A percentile compares a stretch with the other conserved stretches of the same genome.
Conservation (phyloP, 169 alveolate genomes). For the Plasmodium coatneyi region DNA sequence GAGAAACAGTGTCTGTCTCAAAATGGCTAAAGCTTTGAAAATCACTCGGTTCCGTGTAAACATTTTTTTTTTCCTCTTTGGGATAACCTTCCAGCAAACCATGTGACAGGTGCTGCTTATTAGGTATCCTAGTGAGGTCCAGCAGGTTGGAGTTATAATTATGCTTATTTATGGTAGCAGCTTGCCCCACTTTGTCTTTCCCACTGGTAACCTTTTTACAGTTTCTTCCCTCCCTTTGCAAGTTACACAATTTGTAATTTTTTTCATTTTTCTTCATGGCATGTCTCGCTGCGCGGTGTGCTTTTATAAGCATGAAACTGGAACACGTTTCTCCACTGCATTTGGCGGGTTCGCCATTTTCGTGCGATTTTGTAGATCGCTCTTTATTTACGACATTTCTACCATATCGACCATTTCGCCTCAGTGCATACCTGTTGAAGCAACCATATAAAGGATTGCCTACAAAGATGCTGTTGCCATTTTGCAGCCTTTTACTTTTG, state of each 20-base stretch:
- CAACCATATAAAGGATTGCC: conserved; percentile 19
- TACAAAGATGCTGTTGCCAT: conserved; percentile 1
- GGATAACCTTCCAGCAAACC: not conserved
- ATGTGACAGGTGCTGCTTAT: not conserved
- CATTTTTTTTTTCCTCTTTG: conserved; percentile 3
- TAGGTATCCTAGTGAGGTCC: not conserved
- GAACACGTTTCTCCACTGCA: not conserved
- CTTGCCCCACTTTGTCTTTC: not conserved
- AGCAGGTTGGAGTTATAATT: conserved; percentile 1
- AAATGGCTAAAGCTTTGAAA: not conserved
- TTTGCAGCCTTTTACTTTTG: conserved; percentile 9
- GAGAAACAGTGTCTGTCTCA: not conserved
- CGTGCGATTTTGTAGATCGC: not conserved
- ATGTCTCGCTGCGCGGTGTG: not conserved
- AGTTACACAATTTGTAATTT: not conserved
- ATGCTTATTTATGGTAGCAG: not conserved
- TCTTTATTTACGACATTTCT: not conserved
- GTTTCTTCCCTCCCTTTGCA: not conserved
- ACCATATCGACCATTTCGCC: not conserved
- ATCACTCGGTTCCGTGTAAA: not conserved
- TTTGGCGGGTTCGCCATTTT: not conserved
- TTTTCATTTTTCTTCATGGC: not conserved
- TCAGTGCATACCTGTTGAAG: not conserved
- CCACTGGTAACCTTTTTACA: not conserved
- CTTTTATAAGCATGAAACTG: conserved; percentile 19